Base-by-base conservation (phyloP, 2,329 filamentous ascomycete species). In the Alternaria postmessia region DNA sequence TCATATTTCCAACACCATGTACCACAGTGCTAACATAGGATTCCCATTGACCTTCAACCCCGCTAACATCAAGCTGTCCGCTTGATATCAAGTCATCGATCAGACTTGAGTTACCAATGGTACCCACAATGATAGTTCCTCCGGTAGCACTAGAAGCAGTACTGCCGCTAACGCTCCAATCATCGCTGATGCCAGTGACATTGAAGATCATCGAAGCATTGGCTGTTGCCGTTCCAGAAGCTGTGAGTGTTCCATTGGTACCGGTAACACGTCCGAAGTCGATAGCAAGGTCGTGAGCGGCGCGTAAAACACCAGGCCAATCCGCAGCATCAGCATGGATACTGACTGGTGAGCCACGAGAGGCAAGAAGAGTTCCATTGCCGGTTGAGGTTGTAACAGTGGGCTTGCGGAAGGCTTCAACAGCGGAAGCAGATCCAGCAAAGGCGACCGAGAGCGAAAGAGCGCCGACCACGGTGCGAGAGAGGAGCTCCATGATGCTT, bases 261-360 rank as follows among this genome's bases (percentile, higher is more conserved):
- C 89, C 88, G 0, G 88, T 91, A 5, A 91, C 88, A n/a, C 87
- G 85, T 16, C 89, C 89, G 78, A 92, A 90, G 74, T 92, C 90
- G 4, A 81, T 71, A 0, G 88, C 88, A 9, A 92, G 82, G 74
- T 92, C 89, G 39, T 87, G 82, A 0, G 88, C 89, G 5, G 88
- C 88, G 26, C 89, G 85, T 54, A 91, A 82, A 1, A 91, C 89
- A 57, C 88, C 89, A 79, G 87, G 89, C 81, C 86, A 90, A 61
- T 91, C 89, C 18, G 70, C 75, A 6, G 71, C 73, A 64, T 79
- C 77, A 49, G 78, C 73, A 1, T 75, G 57, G 2, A 79, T 65
- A 18, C 64, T 68, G 34, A 77, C 77, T 20, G 69, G 63, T 4
- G 72, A 74, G 36, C 63, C 66, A 32, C 66, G 62, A 14, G 73